Percentiles rank a stretch among this genome's conserved stretches.
These are phyloP conservation scores for Talaromyces sp. DNA, from an alignment of 2,329 filamentous ascomycete species.

Conservation along the genomic window DNA sequence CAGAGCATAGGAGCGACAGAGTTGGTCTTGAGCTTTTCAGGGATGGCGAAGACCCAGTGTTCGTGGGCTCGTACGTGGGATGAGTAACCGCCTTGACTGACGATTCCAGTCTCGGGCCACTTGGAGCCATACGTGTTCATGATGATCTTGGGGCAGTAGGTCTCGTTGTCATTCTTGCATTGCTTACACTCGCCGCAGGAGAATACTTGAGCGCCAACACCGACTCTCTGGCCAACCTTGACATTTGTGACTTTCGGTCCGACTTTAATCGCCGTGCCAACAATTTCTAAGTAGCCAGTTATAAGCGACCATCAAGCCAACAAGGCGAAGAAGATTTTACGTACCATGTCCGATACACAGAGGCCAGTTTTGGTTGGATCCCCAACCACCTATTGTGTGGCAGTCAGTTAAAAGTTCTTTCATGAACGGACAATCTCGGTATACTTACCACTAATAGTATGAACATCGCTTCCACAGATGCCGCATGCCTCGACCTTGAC, in stretches of 20 bases:
- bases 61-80: slow-evolving; percentile 35
- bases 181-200: slow-evolving; percentile 63
- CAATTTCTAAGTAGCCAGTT: slow-evolving; percentile 52
- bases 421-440: neutral
- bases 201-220: slow-evolving; percentile 66
- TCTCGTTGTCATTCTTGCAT: slow-evolving; percentile 65
- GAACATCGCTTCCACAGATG: slow-evolving; percentile 69
- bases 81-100: slow-evolving; percentile 45
- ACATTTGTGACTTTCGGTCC: slow-evolving; percentile 62
- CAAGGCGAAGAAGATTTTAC: neutral
- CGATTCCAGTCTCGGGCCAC: slow-evolving; percentile 58
- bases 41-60: slow-evolving; percentile 38
- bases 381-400: slow-evolving; percentile 50
- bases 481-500: slow-evolving; percentile 81
- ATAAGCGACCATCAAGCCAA: neutral
- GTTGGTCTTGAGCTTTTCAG: slow-evolving; percentile 29
- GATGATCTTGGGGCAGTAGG: slow-evolving; percentile 59
- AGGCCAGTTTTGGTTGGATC: slow-evolving; percentile 47
- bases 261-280: slow-evolving; percentile 66
- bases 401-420: neutral
- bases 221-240: slow-evolving; percentile 62
- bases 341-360: slow-evolving; percentile 52
- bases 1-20: slow-evolving; percentile 37
- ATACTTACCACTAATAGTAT: slow-evolving; percentile 56
- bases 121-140: slow-evolving; percentile 55